These are phyloP conservation scores for Streptanthus diversifolius DNA, from an alignment of 345 rosid species.

Conservation along the genomic window DNA sequence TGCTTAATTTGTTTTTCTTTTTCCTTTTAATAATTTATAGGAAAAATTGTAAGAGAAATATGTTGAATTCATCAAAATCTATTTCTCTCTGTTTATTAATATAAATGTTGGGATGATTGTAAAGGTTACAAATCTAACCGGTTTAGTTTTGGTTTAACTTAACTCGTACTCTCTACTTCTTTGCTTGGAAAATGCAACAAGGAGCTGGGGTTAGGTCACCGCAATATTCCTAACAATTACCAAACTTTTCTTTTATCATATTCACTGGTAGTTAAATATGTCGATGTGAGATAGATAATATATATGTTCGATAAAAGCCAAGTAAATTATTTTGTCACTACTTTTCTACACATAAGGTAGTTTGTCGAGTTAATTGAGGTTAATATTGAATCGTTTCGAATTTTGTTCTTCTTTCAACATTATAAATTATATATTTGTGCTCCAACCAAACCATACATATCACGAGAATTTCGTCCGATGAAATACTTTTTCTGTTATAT, in stretches of 20 bases:
- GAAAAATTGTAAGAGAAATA: neutral
- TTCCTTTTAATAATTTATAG: neutral
- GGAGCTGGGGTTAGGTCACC: neutral
- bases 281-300: neutral
- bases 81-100: neutral
- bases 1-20: neutral
- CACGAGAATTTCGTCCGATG: neutral
- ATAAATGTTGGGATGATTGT: neutral
- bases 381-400: neutral
- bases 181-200: neutral
- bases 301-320: neutral
- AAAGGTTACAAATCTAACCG: too few relatives aligned
- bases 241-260: neutral
- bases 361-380: neutral
- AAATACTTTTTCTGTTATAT: neutral
- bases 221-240: neutral
- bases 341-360: neutral
- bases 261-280: neutral
- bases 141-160: neutral
- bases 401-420: neutral
- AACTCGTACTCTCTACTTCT: neutral
- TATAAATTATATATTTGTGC: neutral
- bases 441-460: constrained; percentile 6
- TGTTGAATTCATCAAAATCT: neutral
- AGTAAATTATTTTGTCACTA: neutral